Conservation (phyloP, 164 flowering plant genomes). For the Tinospora cordifolia region DNA sequence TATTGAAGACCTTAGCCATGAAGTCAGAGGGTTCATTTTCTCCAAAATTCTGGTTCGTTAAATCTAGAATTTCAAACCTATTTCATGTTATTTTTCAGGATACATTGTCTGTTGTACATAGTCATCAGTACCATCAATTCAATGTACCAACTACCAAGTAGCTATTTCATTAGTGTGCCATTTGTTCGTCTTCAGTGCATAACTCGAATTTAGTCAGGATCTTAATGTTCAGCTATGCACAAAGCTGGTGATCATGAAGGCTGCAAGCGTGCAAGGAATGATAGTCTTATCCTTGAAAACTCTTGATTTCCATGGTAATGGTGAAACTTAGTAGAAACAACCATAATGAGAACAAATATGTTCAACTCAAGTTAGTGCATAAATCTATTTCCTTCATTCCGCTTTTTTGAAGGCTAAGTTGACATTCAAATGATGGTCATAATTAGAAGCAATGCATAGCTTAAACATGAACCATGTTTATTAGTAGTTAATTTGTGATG, state of each 20-base stretch:
- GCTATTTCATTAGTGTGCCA: background rate
- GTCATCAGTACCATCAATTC: background rate
- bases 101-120: background rate
- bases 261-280: background rate
- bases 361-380: too few species aligned
- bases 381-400: too few species aligned
- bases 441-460: too few species aligned
- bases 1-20: slow-evolving; percentile 93
- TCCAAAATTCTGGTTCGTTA: slow-evolving; percentile 74
- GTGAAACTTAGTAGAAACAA: too few species aligned
- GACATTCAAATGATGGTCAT: too few species aligned
- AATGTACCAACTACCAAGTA: background rate
- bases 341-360: too few species aligned
- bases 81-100: background rate
- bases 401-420: too few species aligned
- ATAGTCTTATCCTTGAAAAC: too few species aligned
- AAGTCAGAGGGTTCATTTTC: slow-evolving; percentile 91
- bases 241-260: background rate
- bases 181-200: background rate
- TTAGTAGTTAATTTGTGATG: too few species aligned
- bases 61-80: background rate
- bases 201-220: too few species aligned
- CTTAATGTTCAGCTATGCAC: background rate
- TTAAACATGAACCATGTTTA: too few species aligned
- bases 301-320: too few species aligned